A percentile compares a stretch with the other conserved stretches of the same genome.
phyloP scores from a whole-genome alignment of 352 stramenopile species.

The Phytophthora ohioensis region DNA sequence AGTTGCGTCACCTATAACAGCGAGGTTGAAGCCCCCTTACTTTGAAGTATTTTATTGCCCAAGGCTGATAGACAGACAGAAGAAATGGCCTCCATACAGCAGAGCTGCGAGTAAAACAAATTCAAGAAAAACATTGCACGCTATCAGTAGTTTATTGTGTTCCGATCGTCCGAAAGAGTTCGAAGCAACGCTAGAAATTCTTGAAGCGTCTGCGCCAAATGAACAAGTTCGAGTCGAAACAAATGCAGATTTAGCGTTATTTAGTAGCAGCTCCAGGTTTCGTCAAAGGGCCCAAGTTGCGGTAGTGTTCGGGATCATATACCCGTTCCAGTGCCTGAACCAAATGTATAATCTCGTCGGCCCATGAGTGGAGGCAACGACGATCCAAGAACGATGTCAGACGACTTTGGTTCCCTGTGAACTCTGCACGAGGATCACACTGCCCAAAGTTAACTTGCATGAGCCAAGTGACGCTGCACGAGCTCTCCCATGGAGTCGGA shows the following conservation, averaged over 20 bases:
- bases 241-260: conserved; percentile 5
- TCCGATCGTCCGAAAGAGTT: no score
- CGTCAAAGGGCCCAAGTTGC: conserved; percentile 54
- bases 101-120: neutral
- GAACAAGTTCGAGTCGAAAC: neutral
- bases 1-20: conserved; percentile 54
- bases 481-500: conserved; percentile 64
- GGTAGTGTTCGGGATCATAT: conserved; percentile 69
- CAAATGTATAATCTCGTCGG: conserved; percentile 65
- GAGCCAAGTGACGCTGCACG: conserved; percentile 80
- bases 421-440: conserved; percentile 61
- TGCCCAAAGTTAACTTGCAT: conserved; percentile 81
- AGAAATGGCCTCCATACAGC: neutral
- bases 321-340: conserved; percentile 45
- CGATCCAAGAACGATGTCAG: conserved; percentile 45
- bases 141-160: neutral
- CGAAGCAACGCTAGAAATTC: no score
- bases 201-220: no score
- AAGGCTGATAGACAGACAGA: neutral
- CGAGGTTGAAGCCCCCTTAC: conserved; percentile 1
- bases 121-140: conserved; percentile 4
- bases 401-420: conserved; percentile 52
- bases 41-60: conserved; percentile 31
- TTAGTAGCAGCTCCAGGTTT: neutral
- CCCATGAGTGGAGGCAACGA: conserved; percentile 54